Evolutionary conservation across 1,284 basidiomycete species (phyloP).

Genomic region (Inonotus obliquus): DNA sequence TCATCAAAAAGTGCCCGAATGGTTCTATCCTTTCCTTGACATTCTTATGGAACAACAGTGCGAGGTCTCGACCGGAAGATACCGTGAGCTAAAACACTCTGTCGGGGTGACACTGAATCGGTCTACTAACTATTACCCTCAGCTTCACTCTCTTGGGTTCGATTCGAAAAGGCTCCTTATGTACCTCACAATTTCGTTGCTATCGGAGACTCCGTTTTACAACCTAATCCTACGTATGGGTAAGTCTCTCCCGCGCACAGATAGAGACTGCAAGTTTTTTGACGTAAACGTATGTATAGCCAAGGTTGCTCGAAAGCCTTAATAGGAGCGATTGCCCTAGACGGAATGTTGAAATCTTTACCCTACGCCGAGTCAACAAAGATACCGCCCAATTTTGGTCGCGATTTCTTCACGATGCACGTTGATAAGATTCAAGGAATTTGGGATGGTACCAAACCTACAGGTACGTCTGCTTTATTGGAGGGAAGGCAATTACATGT

Average conservation of each 20-base stretch:
- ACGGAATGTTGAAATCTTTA: slow-evolving; percentile 3
- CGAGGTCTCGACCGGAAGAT: slow-evolving; percentile 6
- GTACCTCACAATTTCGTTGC: slow-evolving; percentile 19
- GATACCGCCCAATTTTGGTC: slow-evolving; percentile 14
- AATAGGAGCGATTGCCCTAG: slow-evolving; percentile 18
- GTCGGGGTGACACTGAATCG: background rate
- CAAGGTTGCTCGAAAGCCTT: slow-evolving; percentile 17
- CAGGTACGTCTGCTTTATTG: background rate
- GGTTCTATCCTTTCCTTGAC: slow-evolving; percentile 2
- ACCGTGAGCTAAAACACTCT: background rate
- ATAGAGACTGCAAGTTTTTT: background rate
- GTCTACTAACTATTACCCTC: background rate
- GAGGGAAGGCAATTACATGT: background rate
- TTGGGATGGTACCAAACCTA: slow-evolving; percentile 16
- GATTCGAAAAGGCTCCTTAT: slow-evolving; percentile 12
- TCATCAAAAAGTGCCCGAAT: background rate
- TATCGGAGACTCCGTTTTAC: slow-evolving; percentile 17
- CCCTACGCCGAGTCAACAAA: background rate
- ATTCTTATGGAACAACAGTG: background rate
- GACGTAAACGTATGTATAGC: background rate
- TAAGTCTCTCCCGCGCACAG: background rate
- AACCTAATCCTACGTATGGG: slow-evolving; percentile 19
- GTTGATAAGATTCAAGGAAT: slow-evolving; percentile 4
- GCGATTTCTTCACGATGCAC: slow-evolving; percentile 17
- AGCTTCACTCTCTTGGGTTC: slow-evolving; percentile 13